phyloP scores from a whole-genome alignment of 2,329 filamentous ascomycete species.

The Tympanopsis confertula region DNA sequence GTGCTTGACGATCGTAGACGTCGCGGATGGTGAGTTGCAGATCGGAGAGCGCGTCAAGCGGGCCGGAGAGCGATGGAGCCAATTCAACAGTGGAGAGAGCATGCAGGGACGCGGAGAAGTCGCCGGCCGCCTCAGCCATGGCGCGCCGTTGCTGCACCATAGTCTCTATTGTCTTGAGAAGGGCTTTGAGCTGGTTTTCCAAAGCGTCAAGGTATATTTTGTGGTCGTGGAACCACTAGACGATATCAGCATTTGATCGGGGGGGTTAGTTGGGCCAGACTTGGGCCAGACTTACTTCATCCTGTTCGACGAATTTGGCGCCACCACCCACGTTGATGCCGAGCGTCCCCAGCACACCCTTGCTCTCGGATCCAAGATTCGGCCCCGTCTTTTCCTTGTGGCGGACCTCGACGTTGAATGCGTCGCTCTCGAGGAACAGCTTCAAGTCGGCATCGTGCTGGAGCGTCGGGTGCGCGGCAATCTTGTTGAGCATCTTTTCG shows the following conservation, averaged over 20 bases:
- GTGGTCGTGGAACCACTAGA: slow-evolving; percentile 91
- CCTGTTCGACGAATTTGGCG: slow-evolving; percentile 92
- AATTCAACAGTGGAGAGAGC: slow-evolving; percentile 86
- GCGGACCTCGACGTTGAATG: slow-evolving; percentile 93
- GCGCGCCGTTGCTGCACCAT: slow-evolving; percentile 88
- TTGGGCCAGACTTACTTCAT: slow-evolving; percentile 57
- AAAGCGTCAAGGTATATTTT: slow-evolving; percentile 88
- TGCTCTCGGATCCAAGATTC: slow-evolving; percentile 72
- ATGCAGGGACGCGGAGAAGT: slow-evolving; percentile 88
- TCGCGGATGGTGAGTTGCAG: slow-evolving; percentile 89
- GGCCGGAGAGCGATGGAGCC: slow-evolving; percentile 75
- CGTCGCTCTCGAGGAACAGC: slow-evolving; percentile 89
- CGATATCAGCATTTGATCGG: neutral
- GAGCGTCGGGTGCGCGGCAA: slow-evolving; percentile 73
- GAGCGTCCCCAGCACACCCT: slow-evolving; percentile 80
- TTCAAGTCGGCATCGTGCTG: slow-evolving; percentile 92
- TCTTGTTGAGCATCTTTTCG: slow-evolving; percentile 97
- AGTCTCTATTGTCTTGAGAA: slow-evolving; percentile 86
- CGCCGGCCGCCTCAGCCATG: slow-evolving; percentile 81
- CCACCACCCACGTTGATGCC: slow-evolving; percentile 66
- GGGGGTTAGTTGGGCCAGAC: neutral
- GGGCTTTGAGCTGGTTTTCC: slow-evolving; percentile 77
- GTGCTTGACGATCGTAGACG: slow-evolving; percentile 89
- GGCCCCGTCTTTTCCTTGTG: slow-evolving; percentile 91
- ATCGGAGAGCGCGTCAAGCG: slow-evolving; percentile 82